Conservation (phyloP, 768 basidiomycete species). For the Lentinula aciculospora region DNA sequence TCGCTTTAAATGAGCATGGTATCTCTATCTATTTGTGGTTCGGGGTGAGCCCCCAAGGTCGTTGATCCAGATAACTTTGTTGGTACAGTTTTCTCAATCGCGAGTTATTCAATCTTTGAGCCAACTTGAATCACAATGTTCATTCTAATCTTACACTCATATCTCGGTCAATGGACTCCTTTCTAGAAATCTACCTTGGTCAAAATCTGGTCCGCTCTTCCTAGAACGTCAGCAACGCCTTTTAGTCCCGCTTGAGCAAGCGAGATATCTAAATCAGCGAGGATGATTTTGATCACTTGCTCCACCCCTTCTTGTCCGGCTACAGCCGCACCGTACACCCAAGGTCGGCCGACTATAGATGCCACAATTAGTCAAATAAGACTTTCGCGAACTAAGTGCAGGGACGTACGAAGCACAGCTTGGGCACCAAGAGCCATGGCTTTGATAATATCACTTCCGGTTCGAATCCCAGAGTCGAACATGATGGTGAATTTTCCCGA, state of each 20-base stretch:
- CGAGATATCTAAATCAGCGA: constrained; percentile 64
- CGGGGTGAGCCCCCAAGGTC: too few relatives aligned
- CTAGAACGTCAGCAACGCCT: constrained; percentile 52
- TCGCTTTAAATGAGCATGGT: too few relatives aligned
- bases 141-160: neutral
- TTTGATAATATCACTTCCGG: constrained; percentile 78
- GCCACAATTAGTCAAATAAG: neutral
- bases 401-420: constrained; percentile 58
- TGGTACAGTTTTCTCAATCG: too few relatives aligned
- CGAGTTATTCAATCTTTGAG: too few relatives aligned
- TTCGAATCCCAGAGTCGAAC: constrained; percentile 79
- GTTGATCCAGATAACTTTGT: too few relatives aligned
- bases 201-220: constrained; percentile 32
- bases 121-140: too few relatives aligned
- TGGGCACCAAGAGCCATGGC: constrained; percentile 86
- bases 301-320: constrained; percentile 73
- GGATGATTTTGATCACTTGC: constrained; percentile 59
- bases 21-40: too few relatives aligned
- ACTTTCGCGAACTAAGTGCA: neutral
- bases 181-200: constrained; percentile 29
- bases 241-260: constrained; percentile 59
- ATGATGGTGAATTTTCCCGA: constrained; percentile 62
- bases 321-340: constrained; percentile 66
- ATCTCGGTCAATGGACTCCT: too few relatives aligned
- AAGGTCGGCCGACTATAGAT: constrained; percentile 61